Conservation (phyloP, 345 rosid genomes). For the Arabis alpina region DNA sequence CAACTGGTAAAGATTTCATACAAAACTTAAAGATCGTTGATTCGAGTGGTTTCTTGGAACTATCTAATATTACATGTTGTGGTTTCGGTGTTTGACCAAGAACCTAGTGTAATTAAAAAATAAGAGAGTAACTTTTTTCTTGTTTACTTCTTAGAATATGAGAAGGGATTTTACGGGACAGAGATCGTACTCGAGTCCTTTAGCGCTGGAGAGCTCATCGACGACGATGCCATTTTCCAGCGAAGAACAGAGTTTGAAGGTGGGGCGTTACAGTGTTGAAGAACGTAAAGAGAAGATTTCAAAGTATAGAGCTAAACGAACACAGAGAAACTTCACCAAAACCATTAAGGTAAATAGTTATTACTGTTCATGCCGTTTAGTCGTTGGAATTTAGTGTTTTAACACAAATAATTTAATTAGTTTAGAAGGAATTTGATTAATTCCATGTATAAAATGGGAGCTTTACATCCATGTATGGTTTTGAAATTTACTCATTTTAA, state of each 20-base stretch:
- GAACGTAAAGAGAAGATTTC: constrained; percentile 88
- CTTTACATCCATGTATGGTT: too few relatives aligned
- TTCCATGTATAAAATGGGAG: too few relatives aligned
- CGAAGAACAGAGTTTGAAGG: constrained; percentile 67
- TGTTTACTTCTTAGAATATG: constrained; percentile 18
- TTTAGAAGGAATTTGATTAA: neutral
- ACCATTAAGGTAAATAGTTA: constrained; percentile 74
- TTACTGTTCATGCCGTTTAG: too few relatives aligned
- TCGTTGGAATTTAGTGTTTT: too few relatives aligned
- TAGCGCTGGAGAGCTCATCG: constrained; percentile 34
- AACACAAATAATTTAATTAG: neutral
- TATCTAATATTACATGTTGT: too few relatives aligned
- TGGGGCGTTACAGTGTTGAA: constrained; percentile 78
- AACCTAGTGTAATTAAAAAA: neutral
- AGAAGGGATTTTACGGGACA: constrained; percentile 35
- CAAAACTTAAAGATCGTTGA: too few relatives aligned
- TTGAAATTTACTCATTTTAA: too few relatives aligned
- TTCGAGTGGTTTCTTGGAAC: too few relatives aligned
- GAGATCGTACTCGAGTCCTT: constrained; percentile 39
- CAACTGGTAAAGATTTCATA: neutral
- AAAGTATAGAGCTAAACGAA: constrained; percentile 91
- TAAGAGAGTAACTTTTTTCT: neutral
- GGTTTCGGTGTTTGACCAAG: too few relatives aligned
- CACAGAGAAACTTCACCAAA: constrained; percentile 91
- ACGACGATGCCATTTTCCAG: constrained; percentile 36